Conservation (phyloP, 805 yeast genomes). For the Trichomonascus vanleenenianus region DNA sequence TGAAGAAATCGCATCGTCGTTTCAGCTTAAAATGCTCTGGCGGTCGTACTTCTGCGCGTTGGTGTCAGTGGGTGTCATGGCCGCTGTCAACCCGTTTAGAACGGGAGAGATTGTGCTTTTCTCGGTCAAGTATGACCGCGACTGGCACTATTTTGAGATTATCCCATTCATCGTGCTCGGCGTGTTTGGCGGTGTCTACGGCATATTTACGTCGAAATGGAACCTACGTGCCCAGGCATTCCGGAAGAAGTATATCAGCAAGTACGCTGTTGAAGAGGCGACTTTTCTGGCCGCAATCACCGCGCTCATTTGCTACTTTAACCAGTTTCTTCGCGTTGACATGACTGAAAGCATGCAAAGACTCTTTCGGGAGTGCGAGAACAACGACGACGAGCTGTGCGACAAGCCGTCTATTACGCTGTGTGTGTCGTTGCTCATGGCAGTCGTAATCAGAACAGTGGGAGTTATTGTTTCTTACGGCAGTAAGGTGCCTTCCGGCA, state of each 20-base stretch:
- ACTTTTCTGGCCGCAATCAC: constrained; percentile 58
- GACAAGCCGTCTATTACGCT: constrained; percentile 6
- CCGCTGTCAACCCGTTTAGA: constrained; percentile 82
- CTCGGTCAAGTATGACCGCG: constrained; percentile 77
- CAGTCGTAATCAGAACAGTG: constrained; percentile 62
- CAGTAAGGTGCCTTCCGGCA: constrained; percentile 50
- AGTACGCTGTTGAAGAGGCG: constrained; percentile 64
- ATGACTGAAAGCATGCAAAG: constrained; percentile 96
- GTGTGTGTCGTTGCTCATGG: constrained; percentile 49
- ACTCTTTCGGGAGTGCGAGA: constrained; percentile 75
- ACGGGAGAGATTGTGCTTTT: constrained; percentile 92
- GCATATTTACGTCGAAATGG: constrained; percentile 64
- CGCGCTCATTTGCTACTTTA: constrained; percentile 72
- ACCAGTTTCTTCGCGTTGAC: constrained; percentile 70
- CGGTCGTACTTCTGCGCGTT: constrained; percentile 86
- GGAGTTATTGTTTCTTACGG: constrained; percentile 79
- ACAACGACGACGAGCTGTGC: constrained; percentile 31
- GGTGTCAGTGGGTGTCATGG: constrained; percentile 74
- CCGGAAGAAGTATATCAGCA: constrained; percentile 58
- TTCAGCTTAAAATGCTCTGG: constrained; percentile 77
- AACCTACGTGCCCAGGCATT: constrained; percentile 72
- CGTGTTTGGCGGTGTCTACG: constrained; percentile 85
- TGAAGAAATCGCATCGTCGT: constrained; percentile 77
- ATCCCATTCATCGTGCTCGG: constrained; percentile 72
- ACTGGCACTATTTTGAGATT: constrained; percentile 82